These are phyloP conservation scores for Euphorbia pulcherrima DNA, from an alignment of 345 rosid species.

Conservation along the genomic window DNA sequence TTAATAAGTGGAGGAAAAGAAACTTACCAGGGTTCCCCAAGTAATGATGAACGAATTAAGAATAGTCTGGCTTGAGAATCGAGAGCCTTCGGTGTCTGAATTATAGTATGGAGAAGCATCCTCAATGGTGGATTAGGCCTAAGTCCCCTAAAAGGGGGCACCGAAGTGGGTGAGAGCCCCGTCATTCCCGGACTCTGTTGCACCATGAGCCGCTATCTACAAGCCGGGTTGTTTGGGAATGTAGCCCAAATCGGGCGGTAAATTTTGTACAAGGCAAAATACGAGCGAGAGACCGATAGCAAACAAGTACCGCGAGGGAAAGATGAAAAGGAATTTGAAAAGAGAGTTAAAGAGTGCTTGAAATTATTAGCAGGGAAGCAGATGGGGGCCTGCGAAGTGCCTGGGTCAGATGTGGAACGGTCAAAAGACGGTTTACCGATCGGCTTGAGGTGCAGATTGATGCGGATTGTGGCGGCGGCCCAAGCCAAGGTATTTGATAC, in stretches of 20 bases:
- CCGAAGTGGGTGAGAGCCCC: slow-evolving; percentile 8
- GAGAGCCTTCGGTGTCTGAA: background rate
- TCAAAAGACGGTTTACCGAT: background rate
- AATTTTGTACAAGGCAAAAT: too few relatives aligned
- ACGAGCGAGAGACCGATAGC: too few relatives aligned
- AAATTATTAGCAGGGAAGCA: background rate
- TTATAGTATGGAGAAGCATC: slow-evolving; percentile 7
- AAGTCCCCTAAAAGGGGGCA: background rate
- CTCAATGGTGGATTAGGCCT: slow-evolving; percentile 14
- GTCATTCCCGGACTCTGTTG: slow-evolving; percentile 11
- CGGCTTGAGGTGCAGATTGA: background rate
- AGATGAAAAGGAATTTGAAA: too few relatives aligned
- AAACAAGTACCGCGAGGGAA: too few relatives aligned
- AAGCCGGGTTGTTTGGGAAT: slow-evolving; percentile 17
- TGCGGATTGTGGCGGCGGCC: background rate
- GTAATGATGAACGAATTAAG: too few relatives aligned
- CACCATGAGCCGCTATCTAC: slow-evolving; percentile 19
- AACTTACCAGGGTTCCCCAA: too few relatives aligned
- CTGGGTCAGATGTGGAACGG: background rate
- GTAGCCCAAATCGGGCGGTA: too few relatives aligned
- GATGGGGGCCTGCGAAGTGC: background rate
- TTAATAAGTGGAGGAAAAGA: too few relatives aligned
- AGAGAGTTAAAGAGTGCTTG: too few relatives aligned
- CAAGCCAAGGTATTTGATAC: background rate
- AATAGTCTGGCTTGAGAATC: too few relatives aligned